Evolutionary conservation across 495 filamentous ascomycete genomes (phyloP), one percentile per base, ranked within the genome.

Genomic region (Daldinia concentrica): DNA sequence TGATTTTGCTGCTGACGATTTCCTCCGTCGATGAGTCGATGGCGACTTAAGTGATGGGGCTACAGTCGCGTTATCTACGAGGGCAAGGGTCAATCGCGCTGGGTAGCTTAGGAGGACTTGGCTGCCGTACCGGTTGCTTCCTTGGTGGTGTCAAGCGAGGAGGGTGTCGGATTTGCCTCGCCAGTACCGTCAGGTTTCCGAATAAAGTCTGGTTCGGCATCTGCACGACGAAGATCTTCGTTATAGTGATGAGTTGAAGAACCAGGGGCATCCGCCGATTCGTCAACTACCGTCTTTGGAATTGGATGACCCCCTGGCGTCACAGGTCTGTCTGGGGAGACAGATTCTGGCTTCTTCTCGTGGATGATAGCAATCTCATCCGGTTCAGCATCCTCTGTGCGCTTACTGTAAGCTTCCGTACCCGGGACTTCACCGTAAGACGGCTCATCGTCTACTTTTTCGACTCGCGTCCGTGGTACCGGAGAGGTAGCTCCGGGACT

Each of bases 401-500:
- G 88, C 78, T 90, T 82, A 58, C 90, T 82, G 77, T 93, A 91
- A 52, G 92, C 93, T 54, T 85, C 80, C 3, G 95, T 97, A 15
- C 95, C 94, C 22, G 94, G 94, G 22, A 97, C 86, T 71, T 97
- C 94, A 19, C 95, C 94, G 79, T 96, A 86, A 70, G 91, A 91
- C 15, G 86, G 86, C 68, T 84, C 83, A 68, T 84, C 81, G 64
- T 84, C 79, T 52, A 97, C 86, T 81, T 91, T 93, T 79, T 96
- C 93, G 27, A 97, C 92, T 54, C 94, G 83, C 14, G 91, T 96
- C 63, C 82, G 87, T n/a, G 94, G 94, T 71, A 97, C 89, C 32
- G 91, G 89, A 14, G 83, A 86, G 57, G 74, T 83, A 80, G 63
- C 84, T 84, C 68, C 84, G 82, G 58, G 86, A 41, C 67, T 76